phyloP scores from a whole-genome alignment of 495 filamentous ascomycete genomes.

The Aspergillus hancockii region DNA sequence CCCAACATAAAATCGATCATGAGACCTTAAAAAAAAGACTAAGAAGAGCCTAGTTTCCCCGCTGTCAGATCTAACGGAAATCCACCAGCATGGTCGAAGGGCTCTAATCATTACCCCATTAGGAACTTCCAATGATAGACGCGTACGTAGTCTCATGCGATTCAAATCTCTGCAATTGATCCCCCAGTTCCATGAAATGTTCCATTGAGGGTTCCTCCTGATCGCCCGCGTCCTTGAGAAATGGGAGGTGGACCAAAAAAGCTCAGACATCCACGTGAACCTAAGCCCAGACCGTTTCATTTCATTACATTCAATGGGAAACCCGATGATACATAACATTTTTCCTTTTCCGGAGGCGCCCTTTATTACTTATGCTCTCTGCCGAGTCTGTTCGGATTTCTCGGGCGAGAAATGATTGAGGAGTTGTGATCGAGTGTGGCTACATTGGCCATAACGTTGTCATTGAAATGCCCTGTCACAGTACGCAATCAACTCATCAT shows the following conservation, averaged over 20 bases:
- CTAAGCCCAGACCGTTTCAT: conserved; percentile 14
- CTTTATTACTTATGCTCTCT: conserved; percentile 7
- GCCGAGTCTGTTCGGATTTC: conserved; percentile 8
- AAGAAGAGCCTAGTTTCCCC: conserved; percentile 10
- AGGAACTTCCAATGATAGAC: neutral
- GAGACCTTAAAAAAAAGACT: conserved; percentile 23
- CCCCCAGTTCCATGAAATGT: neutral
- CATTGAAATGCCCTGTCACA: neutral
- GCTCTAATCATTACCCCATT: neutral
- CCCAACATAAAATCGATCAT: conserved; percentile 24
- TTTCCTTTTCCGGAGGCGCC: conserved; percentile 1
- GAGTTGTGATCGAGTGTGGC: neutral
- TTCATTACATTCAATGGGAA: neutral
- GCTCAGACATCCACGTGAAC: conserved; percentile 18
- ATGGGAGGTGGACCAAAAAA: conserved; percentile 12
- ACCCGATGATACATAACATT: neutral
- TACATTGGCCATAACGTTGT: neutral
- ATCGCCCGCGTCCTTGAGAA: neutral
- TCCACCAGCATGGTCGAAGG: neutral
- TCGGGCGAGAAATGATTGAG: conserved; percentile 4
- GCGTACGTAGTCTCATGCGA: conserved; percentile 3
- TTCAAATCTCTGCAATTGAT: neutral
- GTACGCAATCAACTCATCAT: conserved; percentile 3
- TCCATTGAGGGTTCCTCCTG: conserved; percentile 3
- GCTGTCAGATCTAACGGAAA: conserved; percentile 25